Conservation (phyloP, 345 rosid genomes). For the Crucihimalaya himalaica region DNA sequence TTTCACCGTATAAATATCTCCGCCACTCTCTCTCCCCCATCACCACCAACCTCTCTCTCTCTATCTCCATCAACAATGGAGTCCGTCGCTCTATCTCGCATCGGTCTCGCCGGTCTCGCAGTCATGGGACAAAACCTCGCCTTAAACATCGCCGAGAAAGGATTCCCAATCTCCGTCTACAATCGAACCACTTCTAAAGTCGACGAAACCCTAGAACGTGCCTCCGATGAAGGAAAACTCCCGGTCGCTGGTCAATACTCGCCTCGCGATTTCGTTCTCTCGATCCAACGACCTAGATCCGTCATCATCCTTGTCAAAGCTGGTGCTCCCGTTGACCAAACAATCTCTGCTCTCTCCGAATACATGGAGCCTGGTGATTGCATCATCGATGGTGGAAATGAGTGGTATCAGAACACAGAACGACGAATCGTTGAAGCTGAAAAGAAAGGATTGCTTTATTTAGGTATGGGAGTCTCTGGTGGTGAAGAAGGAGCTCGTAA, state of each 20-base stretch:
- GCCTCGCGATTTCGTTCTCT: constrained; percentile 85
- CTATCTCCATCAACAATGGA: constrained; percentile 45
- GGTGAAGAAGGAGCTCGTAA: constrained; percentile 95
- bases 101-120: constrained; percentile 91
- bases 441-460: constrained; percentile 64
- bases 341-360: constrained; percentile 70
- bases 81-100: constrained; percentile 61
- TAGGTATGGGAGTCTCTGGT: constrained; percentile 97
- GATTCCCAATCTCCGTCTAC: constrained; percentile 93
- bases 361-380: constrained; percentile 82
- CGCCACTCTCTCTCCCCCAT: constrained; percentile 37
- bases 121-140: constrained; percentile 98
- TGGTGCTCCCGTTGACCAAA: constrained; percentile 87
- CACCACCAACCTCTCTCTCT: background rate
- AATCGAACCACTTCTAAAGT: constrained; percentile 86
- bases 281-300: constrained; percentile 82
- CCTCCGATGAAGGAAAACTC: constrained; percentile 66
- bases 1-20: constrained; percentile 27
- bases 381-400: constrained; percentile 94
- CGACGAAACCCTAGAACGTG: constrained; percentile 81
- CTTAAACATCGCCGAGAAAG: constrained; percentile 87
- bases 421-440: constrained; percentile 61
- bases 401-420: constrained; percentile 95
- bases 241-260: constrained; percentile 70
- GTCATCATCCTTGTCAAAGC: constrained; percentile 94